Conservation (phyloP, 768 basidiomycete species). For the Leccinum imitatum region DNA sequence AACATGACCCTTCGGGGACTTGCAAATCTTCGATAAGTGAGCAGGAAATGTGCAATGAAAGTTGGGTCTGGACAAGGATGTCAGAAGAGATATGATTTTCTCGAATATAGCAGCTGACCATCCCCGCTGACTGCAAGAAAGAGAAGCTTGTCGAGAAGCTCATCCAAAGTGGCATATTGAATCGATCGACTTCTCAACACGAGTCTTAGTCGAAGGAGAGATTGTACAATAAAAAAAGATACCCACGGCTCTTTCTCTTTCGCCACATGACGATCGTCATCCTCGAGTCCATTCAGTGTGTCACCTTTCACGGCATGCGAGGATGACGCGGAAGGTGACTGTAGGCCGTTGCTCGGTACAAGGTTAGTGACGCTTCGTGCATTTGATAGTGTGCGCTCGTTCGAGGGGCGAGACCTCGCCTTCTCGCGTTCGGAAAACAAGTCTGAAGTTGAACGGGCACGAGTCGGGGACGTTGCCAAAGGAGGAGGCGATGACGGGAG, state of each 20-base stretch:
- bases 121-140: slow-evolving; percentile 85
- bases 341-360: slow-evolving; percentile 19
- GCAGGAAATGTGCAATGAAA: slow-evolving; percentile 76
- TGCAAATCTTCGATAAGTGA: slow-evolving; percentile 82
- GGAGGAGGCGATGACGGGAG: slow-evolving; percentile 39
- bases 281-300: slow-evolving; percentile 20
- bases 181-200: slow-evolving; percentile 46
- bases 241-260: slow-evolving; percentile 57
- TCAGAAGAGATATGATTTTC: slow-evolving; percentile 16
- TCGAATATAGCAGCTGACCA: slow-evolving; percentile 43
- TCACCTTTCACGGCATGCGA: slow-evolving; percentile 16
- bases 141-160: slow-evolving; percentile 77
- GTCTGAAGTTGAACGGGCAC: slow-evolving; percentile 57
- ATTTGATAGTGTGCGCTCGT: slow-evolving; percentile 32
- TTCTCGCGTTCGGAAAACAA: slow-evolving; percentile 44
- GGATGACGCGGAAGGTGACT: slow-evolving; percentile 16
- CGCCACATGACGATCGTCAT: slow-evolving; percentile 25
- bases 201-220: slow-evolving; percentile 12
- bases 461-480: slow-evolving; percentile 47
- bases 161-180: slow-evolving; percentile 75
- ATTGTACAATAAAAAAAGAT: neutral
- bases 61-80: slow-evolving; percentile 54
- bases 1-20: slow-evolving; percentile 77
- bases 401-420: slow-evolving; percentile 26
- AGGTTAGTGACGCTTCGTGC: slow-evolving; percentile 31